Conservation (phyloP, 177 flowering plant genomes). For the Vitis hybrid region DNA sequence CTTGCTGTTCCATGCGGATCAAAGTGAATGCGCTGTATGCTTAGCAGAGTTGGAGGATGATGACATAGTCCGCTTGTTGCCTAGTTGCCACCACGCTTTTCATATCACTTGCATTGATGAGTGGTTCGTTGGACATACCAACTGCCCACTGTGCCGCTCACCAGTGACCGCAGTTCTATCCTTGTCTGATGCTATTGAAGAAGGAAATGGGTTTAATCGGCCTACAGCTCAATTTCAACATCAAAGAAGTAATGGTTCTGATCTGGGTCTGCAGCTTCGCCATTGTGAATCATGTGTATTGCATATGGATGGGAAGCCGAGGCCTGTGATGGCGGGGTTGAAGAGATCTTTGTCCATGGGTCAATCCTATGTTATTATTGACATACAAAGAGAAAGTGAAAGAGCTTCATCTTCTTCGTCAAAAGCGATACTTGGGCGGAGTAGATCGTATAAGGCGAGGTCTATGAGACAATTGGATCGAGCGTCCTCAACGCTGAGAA, state of each 20-base stretch:
- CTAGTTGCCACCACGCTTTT: conserved; percentile 51
- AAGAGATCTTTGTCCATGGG: conserved; percentile 42
- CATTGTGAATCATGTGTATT: not conserved
- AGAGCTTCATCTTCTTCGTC: not conserved
- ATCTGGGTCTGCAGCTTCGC: no score
- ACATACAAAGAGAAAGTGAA: conserved; percentile 7
- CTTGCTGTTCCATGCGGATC: conserved; percentile 25
- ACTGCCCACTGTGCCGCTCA: conserved; percentile 58
- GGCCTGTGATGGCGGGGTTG: conserved; percentile 4
- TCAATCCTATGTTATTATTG: conserved; percentile 13
- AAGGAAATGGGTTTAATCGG: no score
- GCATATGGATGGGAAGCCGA: conserved; percentile 17
- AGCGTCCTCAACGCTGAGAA: conserved; percentile 13
- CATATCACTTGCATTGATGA: conserved; percentile 48
- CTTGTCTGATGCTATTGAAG: no score
- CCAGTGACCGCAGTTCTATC: conserved; percentile 9
- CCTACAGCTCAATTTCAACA: no score
- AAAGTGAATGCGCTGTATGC: conserved; percentile 52
- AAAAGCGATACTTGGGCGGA: not conserved
- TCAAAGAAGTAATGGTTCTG: no score
- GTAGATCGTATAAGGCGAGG: not conserved
- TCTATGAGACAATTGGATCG: conserved; percentile 23
- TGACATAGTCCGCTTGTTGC: conserved; percentile 41
- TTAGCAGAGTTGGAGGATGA: conserved; percentile 52
- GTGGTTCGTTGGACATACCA: conserved; percentile 43